These are phyloP conservation scores for Penicillium pulvis DNA, from an alignment of 495 filamentous ascomycete species.

Conservation along the genomic window DNA sequence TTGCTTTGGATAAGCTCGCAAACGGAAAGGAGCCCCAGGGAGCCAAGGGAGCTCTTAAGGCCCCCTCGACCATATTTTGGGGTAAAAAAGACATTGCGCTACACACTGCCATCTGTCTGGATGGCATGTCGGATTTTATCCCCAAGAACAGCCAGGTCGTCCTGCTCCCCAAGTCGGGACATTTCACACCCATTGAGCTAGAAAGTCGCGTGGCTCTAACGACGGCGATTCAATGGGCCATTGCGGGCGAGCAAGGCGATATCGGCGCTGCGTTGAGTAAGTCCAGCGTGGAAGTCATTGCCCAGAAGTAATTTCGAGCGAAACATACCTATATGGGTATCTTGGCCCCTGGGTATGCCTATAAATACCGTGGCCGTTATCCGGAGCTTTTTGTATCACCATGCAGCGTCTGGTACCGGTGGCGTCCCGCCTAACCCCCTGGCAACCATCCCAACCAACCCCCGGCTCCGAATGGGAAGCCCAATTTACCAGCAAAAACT, in stretches of 20 bases:
- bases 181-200: conserved; percentile 46
- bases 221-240: conserved; percentile 39
- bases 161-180: conserved; percentile 39
- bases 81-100: conserved; percentile 50
- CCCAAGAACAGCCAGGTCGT: conserved; percentile 42
- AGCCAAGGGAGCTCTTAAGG: conserved; percentile 47
- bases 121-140: conserved; percentile 47
- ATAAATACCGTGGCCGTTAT: not conserved
- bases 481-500: not conserved
- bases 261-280: conserved; percentile 29
- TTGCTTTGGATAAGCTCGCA: conserved; percentile 40
- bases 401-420: not conserved
- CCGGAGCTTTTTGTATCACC: conserved; percentile 6
- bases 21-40: conserved; percentile 36
- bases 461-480: not conserved
- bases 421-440: conserved; percentile 1
- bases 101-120: conserved; percentile 39
- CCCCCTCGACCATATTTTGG: conserved; percentile 53
- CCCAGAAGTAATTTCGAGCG: conserved; percentile 26
- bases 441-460: not conserved
- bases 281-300: conserved; percentile 36
- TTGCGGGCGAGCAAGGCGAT: conserved; percentile 41
- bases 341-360: not conserved
- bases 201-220: conserved; percentile 39
- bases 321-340: not conserved